Conservation (phyloP, 2,329 filamentous ascomycete species). For the Erysiphe pulchra region DNA sequence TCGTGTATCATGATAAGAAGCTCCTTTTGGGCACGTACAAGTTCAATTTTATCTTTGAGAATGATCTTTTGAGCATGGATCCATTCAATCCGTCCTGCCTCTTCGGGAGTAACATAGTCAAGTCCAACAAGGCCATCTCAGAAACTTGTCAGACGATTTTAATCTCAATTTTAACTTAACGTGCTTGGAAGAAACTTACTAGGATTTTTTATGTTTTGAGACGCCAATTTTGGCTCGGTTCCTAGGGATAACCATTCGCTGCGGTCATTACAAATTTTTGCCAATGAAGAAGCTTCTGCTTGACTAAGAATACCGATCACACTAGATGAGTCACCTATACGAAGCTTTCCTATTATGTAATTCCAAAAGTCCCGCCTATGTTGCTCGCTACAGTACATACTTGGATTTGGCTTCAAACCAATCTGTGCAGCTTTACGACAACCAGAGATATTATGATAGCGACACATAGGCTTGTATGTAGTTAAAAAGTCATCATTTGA, state of each 20-base stretch:
- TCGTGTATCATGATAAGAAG: constrained; percentile 9
- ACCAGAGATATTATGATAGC: constrained; percentile 6
- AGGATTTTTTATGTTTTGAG: constrained; percentile 3
- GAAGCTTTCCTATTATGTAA: constrained; percentile 4
- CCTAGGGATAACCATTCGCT: constrained; percentile 9
- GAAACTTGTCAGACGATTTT: background rate
- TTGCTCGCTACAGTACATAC: constrained; percentile 13
- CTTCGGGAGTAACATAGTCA: constrained; percentile 9
- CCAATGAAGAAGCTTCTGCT: constrained; percentile 6
- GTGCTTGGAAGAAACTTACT: constrained; percentile 5
- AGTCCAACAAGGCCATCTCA: constrained; percentile 8
- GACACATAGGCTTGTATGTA: constrained; percentile 13
- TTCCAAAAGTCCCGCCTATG: constrained; percentile 7
- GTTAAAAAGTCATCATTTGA: constrained; percentile 7
- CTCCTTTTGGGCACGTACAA: constrained; percentile 5
- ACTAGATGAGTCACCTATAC: constrained; percentile 7
- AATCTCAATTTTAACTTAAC: background rate
- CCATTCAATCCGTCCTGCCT: constrained; percentile 5
- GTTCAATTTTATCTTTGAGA: constrained; percentile 5
- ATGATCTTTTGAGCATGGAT: constrained; percentile 5
- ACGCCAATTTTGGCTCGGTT: constrained; percentile 9
- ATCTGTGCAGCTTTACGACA: constrained; percentile 11
- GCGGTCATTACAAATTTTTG: constrained; percentile 4
- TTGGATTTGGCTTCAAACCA: constrained; percentile 6
- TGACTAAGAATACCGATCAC: constrained; percentile 10